Conservation (phyloP, 2,329 filamentous ascomycete species). For the Lasiodiplodia sp. region DNA sequence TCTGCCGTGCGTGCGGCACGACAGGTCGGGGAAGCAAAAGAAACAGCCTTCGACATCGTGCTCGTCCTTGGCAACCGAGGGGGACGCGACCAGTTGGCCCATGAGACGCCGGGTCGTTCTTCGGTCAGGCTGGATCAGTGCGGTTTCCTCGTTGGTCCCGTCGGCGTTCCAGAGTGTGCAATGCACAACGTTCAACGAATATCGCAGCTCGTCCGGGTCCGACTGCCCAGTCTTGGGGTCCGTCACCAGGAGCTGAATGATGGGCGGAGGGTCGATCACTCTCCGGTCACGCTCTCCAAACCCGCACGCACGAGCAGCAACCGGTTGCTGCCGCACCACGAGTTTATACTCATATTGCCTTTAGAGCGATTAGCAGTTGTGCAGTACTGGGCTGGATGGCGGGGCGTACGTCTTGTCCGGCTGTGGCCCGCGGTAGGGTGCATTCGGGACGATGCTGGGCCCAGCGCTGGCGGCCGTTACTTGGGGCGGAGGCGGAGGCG, state of each 20-base stretch:
- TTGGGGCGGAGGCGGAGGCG: slow-evolving; percentile 28
- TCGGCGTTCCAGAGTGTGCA: slow-evolving; percentile 78
- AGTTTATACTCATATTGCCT: slow-evolving; percentile 54
- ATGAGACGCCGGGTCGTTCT: slow-evolving; percentile 78
- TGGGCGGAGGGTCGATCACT: slow-evolving; percentile 84
- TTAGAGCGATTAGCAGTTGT: slow-evolving; percentile 28
- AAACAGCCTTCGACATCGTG: slow-evolving; percentile 77
- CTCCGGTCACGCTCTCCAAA: slow-evolving; percentile 83
- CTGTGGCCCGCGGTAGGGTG: slow-evolving; percentile 24
- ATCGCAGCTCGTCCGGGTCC: slow-evolving; percentile 66
- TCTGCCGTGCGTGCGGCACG: slow-evolving; percentile 77
- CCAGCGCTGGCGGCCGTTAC: slow-evolving; percentile 41
- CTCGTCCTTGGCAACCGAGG: slow-evolving; percentile 79
- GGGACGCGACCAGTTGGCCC: slow-evolving; percentile 78
- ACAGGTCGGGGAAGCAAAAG: slow-evolving; percentile 85
- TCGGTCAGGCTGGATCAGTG: slow-evolving; percentile 72
- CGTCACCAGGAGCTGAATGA: slow-evolving; percentile 75
- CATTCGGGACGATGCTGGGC: slow-evolving; percentile 30
- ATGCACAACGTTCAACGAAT: slow-evolving; percentile 74
- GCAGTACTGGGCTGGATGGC: background rate
- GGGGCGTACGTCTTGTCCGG: slow-evolving; percentile 30
- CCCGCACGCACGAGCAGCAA: slow-evolving; percentile 79
- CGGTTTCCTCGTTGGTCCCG: slow-evolving; percentile 71
- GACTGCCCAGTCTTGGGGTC: slow-evolving; percentile 59
- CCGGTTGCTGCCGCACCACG: slow-evolving; percentile 76